Base-by-base conservation (phyloP, 805 yeast genomes). In the Saccharomycopsis synnaedendra region DNA sequence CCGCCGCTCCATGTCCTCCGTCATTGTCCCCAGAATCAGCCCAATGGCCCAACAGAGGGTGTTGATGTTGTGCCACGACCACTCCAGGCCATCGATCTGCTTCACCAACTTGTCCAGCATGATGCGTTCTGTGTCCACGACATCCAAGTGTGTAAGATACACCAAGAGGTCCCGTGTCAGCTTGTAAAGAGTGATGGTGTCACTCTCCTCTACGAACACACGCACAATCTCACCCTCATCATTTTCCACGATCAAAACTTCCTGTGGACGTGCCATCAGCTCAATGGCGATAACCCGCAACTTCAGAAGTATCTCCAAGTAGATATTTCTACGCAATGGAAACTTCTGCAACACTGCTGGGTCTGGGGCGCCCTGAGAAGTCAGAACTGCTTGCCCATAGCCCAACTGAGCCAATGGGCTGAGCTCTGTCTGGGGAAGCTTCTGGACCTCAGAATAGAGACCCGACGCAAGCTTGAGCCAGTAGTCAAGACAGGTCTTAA, bases 1-100 rank as follows among this genome's bases (percentile, higher is more conserved):
- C 58, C 93, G 76, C 67, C 89, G 93, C 63, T 93, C 99, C 77
- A 90, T 84, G 56, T 88, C 96, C 68, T 93, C 97, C 61, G 85
- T 88, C 98, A 93, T 93, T 1, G 98, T 85, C 61, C 98, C 97
- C 3, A 97, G 87, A 51, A 93, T 93, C 10, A 97, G 90, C 54
- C 99, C 99, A 64, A 93, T 93, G 7, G 99, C 99, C 99, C 99
- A 93, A 71, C 97, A 93, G 55, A 93, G 69, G 3, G 97, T 93
- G 65, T 93, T 93, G 59, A 93, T 83, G 62, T 90, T 90, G 63
- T 88, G 94, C 97, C 98, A 93, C 32, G 97, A 89, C 99, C 99
- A 93, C 68, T 93, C 98, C 48, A 85, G 74, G 41, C 94, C 97
- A 65, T 93, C 97, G 46, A 90, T 80, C 69, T 93, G 98, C 59